A percentile compares a stretch with the other conserved stretches of the same genome.
Evolutionary conservation across 192 early-diverging fungal species (phyloP).

Genomic region (Coemansia sp.): DNA sequence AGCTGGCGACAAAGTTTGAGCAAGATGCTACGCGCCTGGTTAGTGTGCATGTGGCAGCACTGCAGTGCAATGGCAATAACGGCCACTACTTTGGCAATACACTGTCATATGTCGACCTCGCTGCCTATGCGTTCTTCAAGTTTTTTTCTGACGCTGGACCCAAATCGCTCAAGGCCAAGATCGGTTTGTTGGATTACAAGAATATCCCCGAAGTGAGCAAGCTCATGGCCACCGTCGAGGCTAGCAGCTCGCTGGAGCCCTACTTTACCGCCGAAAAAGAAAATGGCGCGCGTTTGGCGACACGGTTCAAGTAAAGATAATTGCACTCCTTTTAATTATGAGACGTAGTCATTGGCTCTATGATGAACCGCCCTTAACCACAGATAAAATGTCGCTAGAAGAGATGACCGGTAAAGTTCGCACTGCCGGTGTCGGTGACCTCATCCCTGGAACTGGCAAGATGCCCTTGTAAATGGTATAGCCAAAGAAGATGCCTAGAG

Average conservation of each 20-base stretch:
- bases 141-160: neutral
- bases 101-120: constrained; percentile 49
- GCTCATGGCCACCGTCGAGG: constrained; percentile 27
- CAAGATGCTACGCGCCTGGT: neutral
- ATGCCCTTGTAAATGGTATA: constrained; percentile 43
- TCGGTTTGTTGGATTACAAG: neutral
- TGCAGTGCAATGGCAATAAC: constrained; percentile 55
- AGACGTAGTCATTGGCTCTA: neutral
- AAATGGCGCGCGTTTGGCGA: neutral
- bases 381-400: constrained; percentile 1
- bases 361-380: neutral
- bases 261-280: neutral
- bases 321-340: neutral
- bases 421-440: neutral
- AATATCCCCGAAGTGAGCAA: constrained; percentile 30
- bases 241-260: neutral
- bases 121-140: constrained; percentile 23
- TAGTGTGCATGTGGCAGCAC: constrained; percentile 1
- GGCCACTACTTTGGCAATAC: constrained; percentile 52
- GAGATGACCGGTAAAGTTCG: neutral
- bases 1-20: neutral
- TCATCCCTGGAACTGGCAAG: constrained; percentile 10
- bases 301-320: constrained; percentile 8
- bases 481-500: constrained; percentile 32
- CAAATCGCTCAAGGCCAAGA: neutral